Base-by-base conservation (phyloP, 2,329 filamentous ascomycete genomes). In the Bipolaris sorokiniana region DNA sequence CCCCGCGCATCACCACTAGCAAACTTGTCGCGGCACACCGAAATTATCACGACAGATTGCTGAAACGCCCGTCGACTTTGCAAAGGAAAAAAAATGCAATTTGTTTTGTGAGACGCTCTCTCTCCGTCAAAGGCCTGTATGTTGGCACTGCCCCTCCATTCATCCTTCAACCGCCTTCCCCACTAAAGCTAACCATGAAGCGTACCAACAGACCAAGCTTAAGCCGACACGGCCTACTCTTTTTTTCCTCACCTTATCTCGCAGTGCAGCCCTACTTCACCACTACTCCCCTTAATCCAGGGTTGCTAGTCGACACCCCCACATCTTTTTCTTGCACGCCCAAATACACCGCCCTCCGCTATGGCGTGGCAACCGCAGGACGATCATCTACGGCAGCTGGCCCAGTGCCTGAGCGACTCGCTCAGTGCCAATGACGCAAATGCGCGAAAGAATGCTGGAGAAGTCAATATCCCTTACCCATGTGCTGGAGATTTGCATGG, bases 361-460 rank as follows among this genome's bases (percentile, higher is more conserved):
- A 97, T 97, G 93, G 86, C 89, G 78, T 99, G 95, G 95, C 91
- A 96, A 82, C 95, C 95, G 62, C 84, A 90, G 72, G 86, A 89
- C 71, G 91, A 93, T 83, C 92, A 90, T 77, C 83, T 99, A 82
- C 86, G 85, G 83, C 93, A 97, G 84, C 87, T 99, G 65, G 90
- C 92, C 67, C 86, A 88, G 73, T 97, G 88, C 79, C 86, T 99
- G 73, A 91, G 89, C 80, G 93, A 98, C 81, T 97, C 95, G 42
- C 83, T 98, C 71, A 96, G 91, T 76, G 90, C 89, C 67, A 89
- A 90, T 75, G 86, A 97, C 78, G 88, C 88, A 75, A 82, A 79
- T 69, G 88, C 89, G 51, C 92, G 95, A 78, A 96, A 94, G 80
- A 90, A 96, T 78, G 94, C 95, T 55, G 94, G 97, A 80, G 79